Evolutionary conservation across 768 basidiomycete species (phyloP), one percentile per base, ranked within the genome.

Genomic region (Tylopilus sp.): DNA sequence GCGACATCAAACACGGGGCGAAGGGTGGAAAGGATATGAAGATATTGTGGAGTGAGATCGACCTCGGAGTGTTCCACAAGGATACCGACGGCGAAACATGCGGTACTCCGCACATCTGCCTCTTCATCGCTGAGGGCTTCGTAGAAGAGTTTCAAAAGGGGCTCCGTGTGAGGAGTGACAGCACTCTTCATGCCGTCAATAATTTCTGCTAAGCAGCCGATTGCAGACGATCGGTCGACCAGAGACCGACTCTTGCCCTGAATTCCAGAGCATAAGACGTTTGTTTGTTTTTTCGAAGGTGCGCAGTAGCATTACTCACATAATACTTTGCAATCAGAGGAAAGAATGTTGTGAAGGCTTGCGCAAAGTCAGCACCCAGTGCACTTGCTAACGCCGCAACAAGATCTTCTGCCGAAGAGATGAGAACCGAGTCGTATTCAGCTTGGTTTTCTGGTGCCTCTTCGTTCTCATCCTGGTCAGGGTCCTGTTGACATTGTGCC

Each of bases 361-460:
- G 81, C 12, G 81, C 78, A 63, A 98, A 99, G 69, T 90, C 90
- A 21, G 79, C 57, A 6, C 94, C 94, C n/a, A 96, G 80, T 9
- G 84, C 88, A 53, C 81, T 84, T 29, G 95, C 92, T 57, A 99
- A 75, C 2, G 92, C 80, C 49, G 93, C 85, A 53, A 98, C 94
- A 50, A 99, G 86, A 67, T 99, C 97, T 37, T 88, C 89, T 25
- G 96, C 96, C 24, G 94, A 86, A 25, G 91, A 90, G 65, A 98
- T 89, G 53, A 99, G 80, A 50, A 97, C 90, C 4, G 95, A 91
- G 68, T 99, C 97, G 68, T 93, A 96, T 74, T 99, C 97, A 2
- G 95, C 94, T 63, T 89, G 87, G 57, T 92, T 91, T 67, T 92
- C 90, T 9, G 86, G 87, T 24, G 86, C 87, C 61, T 91, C 90